A percentile compares a stretch with the other conserved stretches of the same genome.
These are phyloP conservation scores for Nothomitra cinnamomea DNA, from an alignment of 2,329 filamentous ascomycete genomes.

Conservation along the genomic window DNA sequence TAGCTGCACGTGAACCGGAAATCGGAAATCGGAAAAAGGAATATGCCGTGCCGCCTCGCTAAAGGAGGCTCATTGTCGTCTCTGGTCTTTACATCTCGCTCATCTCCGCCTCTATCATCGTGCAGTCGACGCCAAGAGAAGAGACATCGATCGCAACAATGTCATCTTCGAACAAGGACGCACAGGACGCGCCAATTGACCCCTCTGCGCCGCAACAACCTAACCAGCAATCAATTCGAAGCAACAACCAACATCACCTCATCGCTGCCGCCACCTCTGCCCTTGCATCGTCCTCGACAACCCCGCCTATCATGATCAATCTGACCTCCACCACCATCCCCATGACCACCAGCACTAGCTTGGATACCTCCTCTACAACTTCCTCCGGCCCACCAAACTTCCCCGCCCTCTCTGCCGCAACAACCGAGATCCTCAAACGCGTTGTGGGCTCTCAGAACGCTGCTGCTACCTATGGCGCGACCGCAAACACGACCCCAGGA, in stretches of 20 bases:
- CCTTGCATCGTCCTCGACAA: neutral
- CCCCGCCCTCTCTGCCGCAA: constrained; percentile 20
- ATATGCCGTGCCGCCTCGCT: too few relatives aligned
- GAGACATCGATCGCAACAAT: too few relatives aligned
- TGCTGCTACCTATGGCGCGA: constrained; percentile 10
- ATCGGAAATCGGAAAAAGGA: too few relatives aligned
- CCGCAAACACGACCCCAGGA: constrained; percentile 20
- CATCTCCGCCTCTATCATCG: too few relatives aligned
- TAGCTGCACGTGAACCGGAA: too few relatives aligned
- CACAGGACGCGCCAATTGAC: too few relatives aligned
- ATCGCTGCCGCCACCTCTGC: neutral
- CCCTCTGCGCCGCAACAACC: too few relatives aligned
- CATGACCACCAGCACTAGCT: neutral
- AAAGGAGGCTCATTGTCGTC: too few relatives aligned
- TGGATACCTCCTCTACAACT: neutral
- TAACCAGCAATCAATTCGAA: too few relatives aligned
- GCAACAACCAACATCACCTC: neutral
- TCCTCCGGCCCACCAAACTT: neutral
- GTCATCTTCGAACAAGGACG: too few relatives aligned
- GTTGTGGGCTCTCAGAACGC: constrained; percentile 5
- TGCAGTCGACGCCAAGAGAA: too few relatives aligned
- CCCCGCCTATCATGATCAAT: neutral
- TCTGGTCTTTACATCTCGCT: too few relatives aligned
- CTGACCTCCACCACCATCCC: neutral
- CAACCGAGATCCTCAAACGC: constrained; percentile 24